A percentile compares a stretch with the other conserved stretches of the same genome.
Conservation (phyloP, 2,329 filamentous ascomycete species). For the Fusarium gaditjirri region DNA sequence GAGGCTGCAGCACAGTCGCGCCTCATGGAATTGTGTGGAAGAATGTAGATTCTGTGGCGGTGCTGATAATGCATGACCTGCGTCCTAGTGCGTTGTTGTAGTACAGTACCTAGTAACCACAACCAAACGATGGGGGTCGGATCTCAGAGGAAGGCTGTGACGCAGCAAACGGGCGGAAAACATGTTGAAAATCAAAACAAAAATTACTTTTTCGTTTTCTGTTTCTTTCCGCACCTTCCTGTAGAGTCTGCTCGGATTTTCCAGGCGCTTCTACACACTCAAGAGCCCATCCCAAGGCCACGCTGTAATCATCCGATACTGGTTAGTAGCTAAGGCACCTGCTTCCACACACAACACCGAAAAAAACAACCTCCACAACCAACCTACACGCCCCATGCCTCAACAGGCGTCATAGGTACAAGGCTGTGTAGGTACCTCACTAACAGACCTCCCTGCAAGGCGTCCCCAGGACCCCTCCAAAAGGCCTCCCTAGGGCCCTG, state of each 20-base stretch:
- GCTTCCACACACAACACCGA: constrained; percentile 20
- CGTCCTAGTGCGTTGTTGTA: constrained; percentile 14
- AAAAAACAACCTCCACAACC: neutral
- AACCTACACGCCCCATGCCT: neutral
- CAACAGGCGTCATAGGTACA: constrained; percentile 16
- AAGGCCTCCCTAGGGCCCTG: constrained; percentile 13
- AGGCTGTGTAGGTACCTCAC: constrained; percentile 41
- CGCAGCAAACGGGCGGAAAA: neutral
- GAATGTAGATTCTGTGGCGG: constrained; percentile 55
- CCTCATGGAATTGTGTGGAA: constrained; percentile 58
- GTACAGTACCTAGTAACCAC: neutral
- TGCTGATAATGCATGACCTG: constrained; percentile 49
- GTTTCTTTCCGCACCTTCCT: neutral
- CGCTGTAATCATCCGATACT: constrained; percentile 13
- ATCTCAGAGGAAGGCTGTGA: constrained; percentile 11
- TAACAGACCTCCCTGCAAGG: constrained; percentile 35
- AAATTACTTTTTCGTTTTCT: neutral
- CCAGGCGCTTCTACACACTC: constrained; percentile 24
- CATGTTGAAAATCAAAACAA: neutral
- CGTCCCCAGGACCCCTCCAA: constrained; percentile 14
- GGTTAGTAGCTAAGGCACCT: neutral
- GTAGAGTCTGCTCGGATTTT: neutral
- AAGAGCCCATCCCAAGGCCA: neutral
- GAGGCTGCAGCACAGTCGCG: constrained; percentile 49
- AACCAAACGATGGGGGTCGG: constrained; percentile 6